Conservation (phyloP, 805 yeast genomes). For the Kodamaea nitidulidarum region DNA sequence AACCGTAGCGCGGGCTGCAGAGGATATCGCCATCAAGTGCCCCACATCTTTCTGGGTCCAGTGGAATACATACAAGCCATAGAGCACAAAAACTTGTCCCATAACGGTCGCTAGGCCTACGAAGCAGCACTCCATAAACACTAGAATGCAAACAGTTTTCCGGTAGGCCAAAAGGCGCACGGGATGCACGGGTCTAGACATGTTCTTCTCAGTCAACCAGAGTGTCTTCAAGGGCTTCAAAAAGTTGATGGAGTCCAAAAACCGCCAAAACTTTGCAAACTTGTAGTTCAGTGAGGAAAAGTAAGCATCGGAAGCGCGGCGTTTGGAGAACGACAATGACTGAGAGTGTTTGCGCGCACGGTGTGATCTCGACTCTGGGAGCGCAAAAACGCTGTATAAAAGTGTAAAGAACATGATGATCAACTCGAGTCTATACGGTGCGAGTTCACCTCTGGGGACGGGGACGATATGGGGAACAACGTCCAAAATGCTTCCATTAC, state of each 20-base stretch:
- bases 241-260: conserved; percentile 3
- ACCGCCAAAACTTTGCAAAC: neutral
- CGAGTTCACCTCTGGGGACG: conserved; percentile 21
- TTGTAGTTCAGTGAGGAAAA: neutral
- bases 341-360: conserved; percentile 53
- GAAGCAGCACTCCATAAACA: conserved; percentile 37
- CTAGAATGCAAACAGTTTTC: no score
- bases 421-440: conserved; percentile 31
- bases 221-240: conserved; percentile 50
- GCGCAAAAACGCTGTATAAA: conserved; percentile 25
- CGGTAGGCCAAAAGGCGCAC: conserved; percentile 35
- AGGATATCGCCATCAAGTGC: conserved; percentile 48
- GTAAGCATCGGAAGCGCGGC: neutral
- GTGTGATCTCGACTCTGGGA: conserved; percentile 64
- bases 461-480: neutral
- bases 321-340: conserved; percentile 20
- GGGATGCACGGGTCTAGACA: conserved; percentile 1
- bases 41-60: conserved; percentile 59
- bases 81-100: conserved; percentile 44
- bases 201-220: conserved; percentile 44
- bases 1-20: conserved; percentile 46
- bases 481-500: no score
- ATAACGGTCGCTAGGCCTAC: conserved; percentile 37
- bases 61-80: conserved; percentile 47
- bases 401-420: conserved; percentile 30